phyloP scores from a whole-genome alignment of 106 monocot genomes.

The Platanthera zijinensis region DNA sequence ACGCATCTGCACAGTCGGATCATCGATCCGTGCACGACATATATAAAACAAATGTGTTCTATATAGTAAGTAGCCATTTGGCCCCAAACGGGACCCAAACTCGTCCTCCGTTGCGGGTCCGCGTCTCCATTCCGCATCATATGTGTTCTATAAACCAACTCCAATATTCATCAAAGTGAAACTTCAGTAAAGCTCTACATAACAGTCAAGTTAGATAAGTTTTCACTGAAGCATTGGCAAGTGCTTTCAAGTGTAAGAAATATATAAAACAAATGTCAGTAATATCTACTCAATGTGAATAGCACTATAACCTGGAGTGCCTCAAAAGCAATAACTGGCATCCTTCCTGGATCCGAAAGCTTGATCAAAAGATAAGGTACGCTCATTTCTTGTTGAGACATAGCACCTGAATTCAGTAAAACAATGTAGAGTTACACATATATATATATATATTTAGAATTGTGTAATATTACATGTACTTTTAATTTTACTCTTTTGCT shows the following conservation, averaged over 20 bases:
- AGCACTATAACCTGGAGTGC: slow-evolving; percentile 52
- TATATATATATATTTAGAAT: too few relatives aligned
- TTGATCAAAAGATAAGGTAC: slow-evolving; percentile 38
- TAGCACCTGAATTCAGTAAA: slow-evolving; percentile 26
- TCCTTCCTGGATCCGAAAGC: slow-evolving; percentile 26
- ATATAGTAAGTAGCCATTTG: too few relatives aligned
- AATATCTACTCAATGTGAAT: not conserved
- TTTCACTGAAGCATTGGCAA: not conserved
- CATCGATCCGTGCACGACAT: too few relatives aligned
- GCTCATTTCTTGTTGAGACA: slow-evolving; percentile 18
- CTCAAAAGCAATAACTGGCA: slow-evolving; percentile 43
- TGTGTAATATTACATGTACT: too few relatives aligned
- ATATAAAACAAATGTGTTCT: too few relatives aligned
- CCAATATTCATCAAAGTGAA: too few relatives aligned
- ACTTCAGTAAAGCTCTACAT: not conserved
- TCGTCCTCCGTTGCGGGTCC: too few relatives aligned
- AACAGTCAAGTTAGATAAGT: not conserved
- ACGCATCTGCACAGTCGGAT: too few relatives aligned
- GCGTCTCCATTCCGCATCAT: too few relatives aligned
- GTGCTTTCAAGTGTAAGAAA: not conserved
- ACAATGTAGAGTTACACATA: not conserved
- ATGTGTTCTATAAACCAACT: too few relatives aligned
- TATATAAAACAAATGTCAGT: not conserved
- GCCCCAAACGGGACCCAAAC: too few relatives aligned
- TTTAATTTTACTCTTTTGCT: too few relatives aligned